Base-by-base conservation (phyloP, 305 asterid genomes). In the Monarda citriodora region DNA sequence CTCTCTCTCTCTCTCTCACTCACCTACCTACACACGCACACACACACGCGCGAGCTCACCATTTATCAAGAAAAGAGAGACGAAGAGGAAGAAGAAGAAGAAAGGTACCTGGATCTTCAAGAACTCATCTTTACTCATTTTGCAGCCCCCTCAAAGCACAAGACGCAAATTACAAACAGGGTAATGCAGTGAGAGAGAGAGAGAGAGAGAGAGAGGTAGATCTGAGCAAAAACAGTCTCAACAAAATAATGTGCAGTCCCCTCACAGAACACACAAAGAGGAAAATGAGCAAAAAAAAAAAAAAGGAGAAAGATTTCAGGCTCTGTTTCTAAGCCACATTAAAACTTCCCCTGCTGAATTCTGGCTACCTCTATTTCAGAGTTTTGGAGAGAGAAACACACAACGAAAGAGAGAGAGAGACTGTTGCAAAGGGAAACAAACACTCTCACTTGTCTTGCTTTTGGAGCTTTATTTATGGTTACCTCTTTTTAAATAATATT, bases 41-140 rank as follows among this genome's bases (percentile, higher is more conserved):
- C 22, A 65, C 68, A 16, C 53, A 38, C 46, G 22, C 12, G 60
- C 42, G 63, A 18, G 56, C 22, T 63, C 62, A 26, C 17, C 47
- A 47, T 48, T 23, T 59, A 52, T 65, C 47, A 15, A 46, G 47
- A 60, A 60, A 69, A n/a, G 58, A n/a, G 41, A 15, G 31, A 22
- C 3, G 11, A 3, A 52, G 38, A 34, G 38, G 12, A 3, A 9
- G 38, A 34, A 3, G 38, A 34, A 34, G 38, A 53, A 31, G 32
- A 34, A 45, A 50, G 60, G 66, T 77, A 91, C 98, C 98, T 88
- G 91, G 83, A 88, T 86, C 95, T 91, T 91, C 95, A 91, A 74
- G 79, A 88, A 80, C 91, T 88, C 98, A 67, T 88, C 98, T 79
- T 82, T 88, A 76, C 85, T 83, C 98, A 91, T 91, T 64, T 64